Base-by-base conservation (phyloP, 331 rosid genomes). In the Saraca asoca region DNA sequence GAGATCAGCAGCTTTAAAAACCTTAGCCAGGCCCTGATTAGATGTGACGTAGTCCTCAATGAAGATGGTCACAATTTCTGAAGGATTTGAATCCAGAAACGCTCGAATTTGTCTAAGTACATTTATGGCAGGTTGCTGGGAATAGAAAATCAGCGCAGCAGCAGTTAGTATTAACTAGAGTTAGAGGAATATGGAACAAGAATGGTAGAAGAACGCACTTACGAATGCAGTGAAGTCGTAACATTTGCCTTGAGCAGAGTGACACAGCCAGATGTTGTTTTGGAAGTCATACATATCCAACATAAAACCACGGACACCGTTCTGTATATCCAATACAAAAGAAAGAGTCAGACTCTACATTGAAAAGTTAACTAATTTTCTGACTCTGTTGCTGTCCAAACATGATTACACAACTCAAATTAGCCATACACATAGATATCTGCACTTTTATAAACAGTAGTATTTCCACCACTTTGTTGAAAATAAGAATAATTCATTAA, bases 31-130 rank as follows among this genome's bases (percentile, higher is more conserved):
- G 45, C 96, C 95, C 50, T 69, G 69, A 41, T 86, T 70, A 57
- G 98, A 68, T 9, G 74, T 56, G 20, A 93, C 98, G 15, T 93
- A 93, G 83, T 93, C 98, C 74, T 93, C 96, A 18, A 93, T 89
- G 74, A 93, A 64, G 70, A 93, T 87, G 35, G 98, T 93, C 69
- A 93, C 79, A 7, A 93, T 87, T 84, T 93, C 96, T 5, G 85
- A 78, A 9, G 90, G 88, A 69, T 84, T 93, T 63, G 60, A 59
- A 5, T 81, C 96, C 71, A 93, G 68, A 78, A 93, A 93, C 16
- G 70, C 11, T 6, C 60, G 62, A 19, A 93, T 84, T 3, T 85
- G 95, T 44, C 41, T 85, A 63, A 93, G 85, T 52, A 77, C 88
- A 5, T 80, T 80, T 41, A 80, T n/a, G 7, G 96, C 98, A 37